A percentile compares a stretch with the other conserved stretches of the same genome.
Evolutionary conservation across 169 alveolate genomes (phyloP).

Genomic region (Perkinsus chesapeaki): DNA sequence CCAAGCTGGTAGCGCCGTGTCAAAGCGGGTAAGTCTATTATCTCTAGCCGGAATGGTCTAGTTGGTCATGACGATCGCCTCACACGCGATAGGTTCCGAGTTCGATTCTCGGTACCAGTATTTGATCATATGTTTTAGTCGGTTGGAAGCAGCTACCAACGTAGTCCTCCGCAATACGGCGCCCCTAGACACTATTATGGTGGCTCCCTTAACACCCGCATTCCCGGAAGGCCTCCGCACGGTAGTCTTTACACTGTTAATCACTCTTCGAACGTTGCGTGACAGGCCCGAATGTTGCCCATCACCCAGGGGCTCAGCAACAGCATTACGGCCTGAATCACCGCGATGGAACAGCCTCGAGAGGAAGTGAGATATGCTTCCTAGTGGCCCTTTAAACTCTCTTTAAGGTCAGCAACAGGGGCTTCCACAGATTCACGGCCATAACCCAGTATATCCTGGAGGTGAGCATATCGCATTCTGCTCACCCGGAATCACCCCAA

Average conservation of each 20-base stretch:
- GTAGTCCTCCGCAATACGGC: neutral
- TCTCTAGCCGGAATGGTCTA: neutral
- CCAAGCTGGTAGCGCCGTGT: neutral
- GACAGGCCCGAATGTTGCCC: neutral
- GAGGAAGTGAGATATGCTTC: neutral
- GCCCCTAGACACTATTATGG: neutral
- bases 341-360: neutral
- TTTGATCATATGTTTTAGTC: neutral
- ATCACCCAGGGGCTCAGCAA: neutral
- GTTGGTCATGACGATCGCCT: conserved; percentile 2
- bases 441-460: neutral
- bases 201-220: neutral
- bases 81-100: conserved; percentile 5
- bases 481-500: neutral
- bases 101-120: neutral
- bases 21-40: neutral
- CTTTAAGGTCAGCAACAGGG: neutral
- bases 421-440: neutral
- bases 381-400: neutral
- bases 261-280: neutral
- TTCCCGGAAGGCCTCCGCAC: neutral
- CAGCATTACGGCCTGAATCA: neutral
- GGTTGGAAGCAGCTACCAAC: neutral
- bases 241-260: neutral
- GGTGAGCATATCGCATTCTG: neutral